These are phyloP conservation scores for Trametes polyzona DNA, from an alignment of 1,284 basidiomycete species.

Conservation along the genomic window DNA sequence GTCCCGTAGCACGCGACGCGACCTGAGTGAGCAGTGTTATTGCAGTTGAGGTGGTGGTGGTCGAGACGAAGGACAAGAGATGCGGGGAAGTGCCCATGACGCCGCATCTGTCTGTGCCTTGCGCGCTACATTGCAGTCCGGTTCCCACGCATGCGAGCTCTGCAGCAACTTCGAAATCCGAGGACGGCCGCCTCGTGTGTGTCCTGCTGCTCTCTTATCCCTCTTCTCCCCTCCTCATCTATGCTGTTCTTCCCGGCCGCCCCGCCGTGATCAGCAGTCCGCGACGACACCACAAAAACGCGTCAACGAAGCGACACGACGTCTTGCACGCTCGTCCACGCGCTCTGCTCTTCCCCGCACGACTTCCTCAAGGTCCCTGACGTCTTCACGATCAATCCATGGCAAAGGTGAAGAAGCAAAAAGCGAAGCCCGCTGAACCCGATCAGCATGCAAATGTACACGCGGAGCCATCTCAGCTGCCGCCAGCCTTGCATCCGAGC, in stretches of 20 bases:
- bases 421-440: conserved; percentile 14
- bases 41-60: too few species aligned
- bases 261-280: background rate
- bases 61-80: too few species aligned
- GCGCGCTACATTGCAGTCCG: too few species aligned
- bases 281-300: background rate
- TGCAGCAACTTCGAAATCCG: background rate
- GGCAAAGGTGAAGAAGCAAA: conserved; percentile 24
- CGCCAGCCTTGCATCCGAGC: conserved; percentile 8
- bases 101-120: too few species aligned
- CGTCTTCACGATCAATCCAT: conserved; percentile 18
- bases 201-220: background rate
- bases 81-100: too few species aligned
- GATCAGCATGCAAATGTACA: conserved; percentile 12
- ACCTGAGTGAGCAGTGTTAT: too few species aligned
- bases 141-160: background rate
- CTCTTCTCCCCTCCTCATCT: background rate
- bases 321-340: background rate
- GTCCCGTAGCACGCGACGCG: too few species aligned
- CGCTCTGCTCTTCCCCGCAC: conserved; percentile 6
- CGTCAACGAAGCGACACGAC: background rate
- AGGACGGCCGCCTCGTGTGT: conserved; percentile 11
- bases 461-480: conserved; percentile 1
- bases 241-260: background rate
- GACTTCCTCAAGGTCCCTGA: conserved; percentile 15